Conservation (phyloP, 2,329 filamentous ascomycete species). For the Talaromyces funiculosus region DNA sequence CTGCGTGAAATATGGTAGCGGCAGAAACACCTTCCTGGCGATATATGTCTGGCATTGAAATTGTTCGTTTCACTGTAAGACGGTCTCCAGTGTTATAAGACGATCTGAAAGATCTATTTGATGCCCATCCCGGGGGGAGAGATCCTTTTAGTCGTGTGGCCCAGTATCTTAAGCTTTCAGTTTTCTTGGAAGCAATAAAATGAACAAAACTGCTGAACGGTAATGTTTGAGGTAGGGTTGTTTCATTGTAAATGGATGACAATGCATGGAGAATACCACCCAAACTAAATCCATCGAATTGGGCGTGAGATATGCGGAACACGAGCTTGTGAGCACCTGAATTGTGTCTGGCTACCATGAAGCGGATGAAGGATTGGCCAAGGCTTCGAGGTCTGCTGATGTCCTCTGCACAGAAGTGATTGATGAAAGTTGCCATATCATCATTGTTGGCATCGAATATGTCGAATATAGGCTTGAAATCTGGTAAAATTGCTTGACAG, state of each 20-base stretch:
- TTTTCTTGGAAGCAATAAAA: neutral
- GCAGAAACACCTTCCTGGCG: neutral
- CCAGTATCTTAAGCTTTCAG: neutral
- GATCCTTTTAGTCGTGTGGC: neutral
- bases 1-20: constrained; percentile 2
- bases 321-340: neutral
- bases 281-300: constrained; percentile 4
- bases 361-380: constrained; percentile 5
- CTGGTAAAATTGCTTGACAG: neutral
- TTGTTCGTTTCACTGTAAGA: neutral
- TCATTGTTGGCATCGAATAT: neutral
- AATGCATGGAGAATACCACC: neutral
- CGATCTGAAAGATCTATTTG: neutral
- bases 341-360: neutral
- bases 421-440: neutral
- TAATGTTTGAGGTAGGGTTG: neutral
- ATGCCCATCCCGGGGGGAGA: neutral
- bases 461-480: neutral
- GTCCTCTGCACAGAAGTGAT: neutral
- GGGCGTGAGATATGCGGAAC: neutral
- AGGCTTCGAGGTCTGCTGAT: neutral
- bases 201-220: neutral
- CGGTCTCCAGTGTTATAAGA: neutral
- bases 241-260: neutral
- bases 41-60: neutral